A percentile compares a stretch with the other conserved stretches of the same genome.
Conservation (phyloP, 2,329 filamentous ascomycete genomes). For the Fragosphaeria purpurea region DNA sequence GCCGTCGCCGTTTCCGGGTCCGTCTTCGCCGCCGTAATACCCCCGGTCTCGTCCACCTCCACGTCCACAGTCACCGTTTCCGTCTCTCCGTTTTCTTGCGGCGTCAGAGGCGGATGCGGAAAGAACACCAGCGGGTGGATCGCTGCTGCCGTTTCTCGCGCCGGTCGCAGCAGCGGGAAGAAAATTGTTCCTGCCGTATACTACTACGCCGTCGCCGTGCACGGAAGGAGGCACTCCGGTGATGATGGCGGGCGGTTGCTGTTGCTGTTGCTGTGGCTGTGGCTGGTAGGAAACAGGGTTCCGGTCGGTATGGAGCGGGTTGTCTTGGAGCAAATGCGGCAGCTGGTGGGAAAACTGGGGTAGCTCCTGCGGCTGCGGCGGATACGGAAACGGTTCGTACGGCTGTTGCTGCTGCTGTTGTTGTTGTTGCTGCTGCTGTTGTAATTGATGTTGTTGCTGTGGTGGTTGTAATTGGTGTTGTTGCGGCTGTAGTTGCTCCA, state of each 20-base stretch:
- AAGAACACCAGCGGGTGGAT: background rate
- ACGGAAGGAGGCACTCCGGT: too few species aligned
- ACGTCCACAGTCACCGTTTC: too few species aligned
- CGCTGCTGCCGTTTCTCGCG: background rate
- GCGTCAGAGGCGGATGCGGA: background rate
- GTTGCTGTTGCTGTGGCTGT: constrained; percentile 11
- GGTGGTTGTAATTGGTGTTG: constrained; percentile 7
- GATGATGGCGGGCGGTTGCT: background rate
- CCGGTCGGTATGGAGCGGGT: background rate
- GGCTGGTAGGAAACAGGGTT: constrained; percentile 1
- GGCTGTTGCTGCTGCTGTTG: too few species aligned
- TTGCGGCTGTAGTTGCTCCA: constrained; percentile 11
- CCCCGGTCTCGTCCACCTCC: too few species aligned
- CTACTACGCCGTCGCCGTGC: too few species aligned
- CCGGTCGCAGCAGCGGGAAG: background rate
- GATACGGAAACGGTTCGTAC: background rate
- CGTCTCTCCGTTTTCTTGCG: too few species aligned
- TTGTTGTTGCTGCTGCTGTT: constrained; percentile 14
- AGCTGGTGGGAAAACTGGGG: background rate
- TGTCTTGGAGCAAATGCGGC: background rate
- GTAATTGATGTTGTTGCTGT: constrained; percentile 12
- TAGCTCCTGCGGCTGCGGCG: background rate
- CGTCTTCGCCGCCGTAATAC: too few species aligned
- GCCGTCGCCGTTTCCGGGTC: too few species aligned
- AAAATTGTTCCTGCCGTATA: background rate